Evolutionary conservation across 2,329 filamentous ascomycete species (phyloP), one percentile per base, ranked within the genome.

Genomic region (Xylariaceae sp.): DNA sequence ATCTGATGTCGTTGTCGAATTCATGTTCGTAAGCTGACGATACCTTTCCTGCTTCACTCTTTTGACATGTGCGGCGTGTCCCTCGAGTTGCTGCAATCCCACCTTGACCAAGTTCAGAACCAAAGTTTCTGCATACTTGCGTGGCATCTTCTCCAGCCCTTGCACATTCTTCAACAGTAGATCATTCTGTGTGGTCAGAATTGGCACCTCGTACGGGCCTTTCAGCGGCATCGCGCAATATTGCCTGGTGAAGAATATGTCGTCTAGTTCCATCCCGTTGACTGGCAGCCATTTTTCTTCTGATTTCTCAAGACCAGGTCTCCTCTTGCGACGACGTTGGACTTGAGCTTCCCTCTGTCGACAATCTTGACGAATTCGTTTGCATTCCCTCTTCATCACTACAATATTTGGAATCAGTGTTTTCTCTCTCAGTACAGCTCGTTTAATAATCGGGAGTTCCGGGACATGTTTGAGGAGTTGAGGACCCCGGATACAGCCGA

Each of bases 71-170:
- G 44, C 46, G n/a, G 56, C 56, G n/a, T 67, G 61, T 14, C 56
- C 63, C 23, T 67, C 62, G 18, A 64, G 29, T 14, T 59, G 59
- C 43, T 54, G 44, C 9, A 63, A 44, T 10, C 57, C 62, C 14
- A 57, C 51, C 44, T 56, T 56, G 5, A 55, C 40, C 26, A 63
- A 26, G 26, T 63, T 62, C 26, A 62, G 41, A 14, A 66, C 3
- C 56, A 65, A 56, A 20, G 55, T 62, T 54, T 65, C 46, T 2
- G 65, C 62, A 2, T 41, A 54, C 23, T 61, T 52, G 46, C 67
- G 66, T 16, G 67, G 65, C 48, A 65, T 26, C 45, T 59, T 56
- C 21, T 54, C 50, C 5, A 19, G 26, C 20, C 49, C 54, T 47
- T 52, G 53, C 10, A 52, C 48, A 21, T 45, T 6, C 37, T 44